phyloP scores from a whole-genome alignment of 441 rosid species.

The Pelargonium fulgidum region DNA sequence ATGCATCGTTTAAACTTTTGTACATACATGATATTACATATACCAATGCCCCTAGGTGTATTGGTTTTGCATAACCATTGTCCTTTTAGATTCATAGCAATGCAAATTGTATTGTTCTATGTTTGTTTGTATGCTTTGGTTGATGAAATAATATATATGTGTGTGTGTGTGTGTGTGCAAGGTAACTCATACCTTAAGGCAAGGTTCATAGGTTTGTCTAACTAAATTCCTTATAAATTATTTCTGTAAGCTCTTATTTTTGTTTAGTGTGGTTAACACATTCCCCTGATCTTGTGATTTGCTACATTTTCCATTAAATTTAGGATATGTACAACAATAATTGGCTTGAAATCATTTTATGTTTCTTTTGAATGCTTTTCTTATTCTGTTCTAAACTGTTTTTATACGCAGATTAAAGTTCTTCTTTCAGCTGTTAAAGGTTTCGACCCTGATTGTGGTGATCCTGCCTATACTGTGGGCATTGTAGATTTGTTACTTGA shows the following conservation, averaged over 20 bases:
- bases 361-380: conserved; percentile 8
- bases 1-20: too few relatives aligned
- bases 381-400: conserved; percentile 25
- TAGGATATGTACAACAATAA: not conserved
- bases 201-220: not conserved
- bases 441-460: conserved; percentile 87
- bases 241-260: not conserved
- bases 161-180: not conserved
- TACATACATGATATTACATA: too few relatives aligned
- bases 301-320: not conserved
- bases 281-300: not conserved
- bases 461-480: conserved; percentile 96
- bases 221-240: not conserved
- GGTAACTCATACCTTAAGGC: not conserved
- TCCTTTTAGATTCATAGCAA: not conserved
- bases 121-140: not conserved
- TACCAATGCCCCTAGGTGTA: not conserved
- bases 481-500: conserved; percentile 98
- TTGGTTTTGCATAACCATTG: not conserved
- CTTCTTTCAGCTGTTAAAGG: conserved; percentile 93
- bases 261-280: not conserved
- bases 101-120: not conserved
- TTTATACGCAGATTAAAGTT: conserved; percentile 74
- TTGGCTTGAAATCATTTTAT: conserved; percentile 6
- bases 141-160: not conserved